Conservation (phyloP, 2,329 filamentous ascomycete genomes). For the Incumbomyces lentus region DNA sequence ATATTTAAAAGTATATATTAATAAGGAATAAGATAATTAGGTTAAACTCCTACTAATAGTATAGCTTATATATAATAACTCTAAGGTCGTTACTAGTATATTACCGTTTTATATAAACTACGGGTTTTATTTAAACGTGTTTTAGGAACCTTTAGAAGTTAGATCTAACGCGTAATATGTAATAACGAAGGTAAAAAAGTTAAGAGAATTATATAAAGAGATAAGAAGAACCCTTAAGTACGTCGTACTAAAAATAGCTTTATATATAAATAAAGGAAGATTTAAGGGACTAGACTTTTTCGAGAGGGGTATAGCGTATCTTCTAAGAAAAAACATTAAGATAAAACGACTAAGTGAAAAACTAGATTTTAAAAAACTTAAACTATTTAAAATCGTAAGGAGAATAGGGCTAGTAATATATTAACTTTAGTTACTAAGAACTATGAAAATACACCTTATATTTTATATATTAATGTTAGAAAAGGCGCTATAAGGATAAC, state of each 20-base stretch:
- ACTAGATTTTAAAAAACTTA: constrained; percentile 9
- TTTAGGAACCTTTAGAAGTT: constrained; percentile 1
- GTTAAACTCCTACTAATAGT: too few species aligned
- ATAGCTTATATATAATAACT: too few species aligned
- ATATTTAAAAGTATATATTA: too few species aligned
- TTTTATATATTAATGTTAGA: constrained; percentile 11
- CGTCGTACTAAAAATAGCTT: constrained; percentile 4
- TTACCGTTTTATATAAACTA: constrained; percentile 12
- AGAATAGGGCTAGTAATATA: constrained; percentile 9
- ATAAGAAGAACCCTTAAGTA: constrained; percentile 6
- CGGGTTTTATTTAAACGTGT: constrained; percentile 1
- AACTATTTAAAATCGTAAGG: constrained; percentile 8
- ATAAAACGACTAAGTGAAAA: constrained; percentile 10
- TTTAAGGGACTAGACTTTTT: constrained; percentile 6
- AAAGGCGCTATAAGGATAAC: not conserved
- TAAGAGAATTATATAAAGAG: constrained; percentile 5
- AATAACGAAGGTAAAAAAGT: not conserved
- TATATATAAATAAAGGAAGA: constrained; percentile 7
- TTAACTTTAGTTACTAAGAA: constrained; percentile 6
- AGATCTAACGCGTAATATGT: not conserved
- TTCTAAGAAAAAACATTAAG: constrained; percentile 12
- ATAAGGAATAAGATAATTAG: too few species aligned
- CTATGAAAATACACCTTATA: constrained; percentile 8
- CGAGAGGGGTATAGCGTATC: constrained; percentile 8
- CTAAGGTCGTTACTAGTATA: constrained; percentile 5